Conservation (phyloP, 176 grass and related monocot genomes). For the Bromus sterilis region DNA sequence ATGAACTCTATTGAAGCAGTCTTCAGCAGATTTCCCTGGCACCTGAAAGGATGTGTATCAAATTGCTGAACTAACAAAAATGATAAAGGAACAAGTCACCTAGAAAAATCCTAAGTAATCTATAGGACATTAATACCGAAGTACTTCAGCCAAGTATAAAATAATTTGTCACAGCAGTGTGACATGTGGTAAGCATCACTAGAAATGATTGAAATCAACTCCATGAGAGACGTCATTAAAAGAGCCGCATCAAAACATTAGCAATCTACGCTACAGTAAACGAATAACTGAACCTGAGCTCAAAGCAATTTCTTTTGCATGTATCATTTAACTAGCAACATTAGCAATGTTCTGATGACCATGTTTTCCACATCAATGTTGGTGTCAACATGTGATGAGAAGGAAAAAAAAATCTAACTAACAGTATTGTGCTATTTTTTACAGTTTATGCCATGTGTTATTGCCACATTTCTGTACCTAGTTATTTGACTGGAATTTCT, state of each 20-base stretch:
- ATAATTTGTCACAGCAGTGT: background rate
- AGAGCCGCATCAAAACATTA: background rate
- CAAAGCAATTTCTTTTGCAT: too few species aligned
- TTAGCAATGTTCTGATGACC: background rate
- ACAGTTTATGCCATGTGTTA: background rate
- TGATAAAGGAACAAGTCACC: background rate
- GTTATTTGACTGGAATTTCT: background rate
- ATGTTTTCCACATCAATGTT: background rate
- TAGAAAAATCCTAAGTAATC: conserved; percentile 5
- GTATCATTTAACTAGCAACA: background rate
- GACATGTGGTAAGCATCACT: background rate
- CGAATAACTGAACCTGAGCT: too few species aligned
- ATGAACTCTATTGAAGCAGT: conserved; percentile 80
- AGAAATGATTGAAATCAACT: background rate
- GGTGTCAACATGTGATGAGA: background rate
- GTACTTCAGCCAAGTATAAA: background rate
- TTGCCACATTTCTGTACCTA: background rate
- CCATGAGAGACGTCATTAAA: background rate
- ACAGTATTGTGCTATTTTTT: background rate
- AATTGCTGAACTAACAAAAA: conserved; percentile 3
- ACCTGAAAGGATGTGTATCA: conserved; percentile 47
- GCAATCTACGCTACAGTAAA: too few species aligned
- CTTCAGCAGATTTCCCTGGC: conserved; percentile 62
- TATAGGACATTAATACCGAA: background rate
- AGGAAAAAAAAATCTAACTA: background rate